Base-by-base conservation (phyloP, 176 grass and related monocot species). In the Ensete glaucum region DNA sequence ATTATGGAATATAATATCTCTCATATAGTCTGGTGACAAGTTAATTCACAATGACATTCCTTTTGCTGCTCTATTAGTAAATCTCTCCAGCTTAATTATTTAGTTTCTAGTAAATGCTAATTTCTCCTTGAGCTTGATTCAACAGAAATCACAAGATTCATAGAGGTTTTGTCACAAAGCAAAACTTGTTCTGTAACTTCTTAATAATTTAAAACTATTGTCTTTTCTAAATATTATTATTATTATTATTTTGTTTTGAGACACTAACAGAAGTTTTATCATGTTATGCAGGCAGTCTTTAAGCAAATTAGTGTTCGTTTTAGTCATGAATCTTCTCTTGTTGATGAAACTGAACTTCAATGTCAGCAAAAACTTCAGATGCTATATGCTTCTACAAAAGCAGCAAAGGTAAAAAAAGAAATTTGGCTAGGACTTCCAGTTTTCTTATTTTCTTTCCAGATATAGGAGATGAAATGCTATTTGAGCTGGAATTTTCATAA, bases 291-390 rank as follows among this genome's bases (percentile, higher is more conserved):
- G 95, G 88, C 91, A 7, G 91, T 99, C 71, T 79, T 82, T 63
- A 99, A 85, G 82, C 91, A 93, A 75, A 94, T 99, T 69, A 94
- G 86, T 17, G 22, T 67, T 0, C 88, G 90, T 11, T 66, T 89
- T 77, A 79, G 76, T 20, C 91, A 86, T 58, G 88, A 99, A 68
- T 76, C 88, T 59, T 88, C 84, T 83, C 90, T 99, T 57, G 86
- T 94, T 9, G 95, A 99, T 86, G 95, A 99, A 83, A 80, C 75
- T 1, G 95, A 99, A 73, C 88, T 99, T 66, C 90, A 99, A 65
- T 91, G 91, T 76, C 95, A 99, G 56, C 90, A 94, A 77, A 91
- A 91, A 79, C 86, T 99, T 50, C 91, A 94, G 65, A 87, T 77
- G 54, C 82, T 99, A 16, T 89, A 91, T 72, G 89, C 74, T 60